A percentile compares a stretch with the other conserved stretches of the same genome.
Evolutionary conservation across 345 rosid genomes (phyloP).

Genomic region (Garcia nutans): DNA sequence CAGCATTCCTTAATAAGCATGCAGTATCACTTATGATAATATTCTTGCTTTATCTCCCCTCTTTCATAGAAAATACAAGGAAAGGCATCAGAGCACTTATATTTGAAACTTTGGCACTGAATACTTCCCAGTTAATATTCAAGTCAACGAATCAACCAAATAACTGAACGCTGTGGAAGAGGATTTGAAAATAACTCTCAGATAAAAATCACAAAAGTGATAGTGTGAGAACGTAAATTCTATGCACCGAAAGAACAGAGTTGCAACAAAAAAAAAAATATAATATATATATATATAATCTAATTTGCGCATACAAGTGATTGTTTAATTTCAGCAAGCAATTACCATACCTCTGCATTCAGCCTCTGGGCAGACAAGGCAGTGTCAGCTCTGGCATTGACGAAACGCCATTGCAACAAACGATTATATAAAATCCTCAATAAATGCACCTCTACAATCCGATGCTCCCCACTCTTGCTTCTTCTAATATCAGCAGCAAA

Average conservation of each 20-base stretch:
- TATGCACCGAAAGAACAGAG: background rate
- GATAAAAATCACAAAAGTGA: background rate
- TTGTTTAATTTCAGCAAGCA: background rate
- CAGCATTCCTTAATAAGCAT: background rate
- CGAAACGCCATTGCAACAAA: slow-evolving; percentile 80
- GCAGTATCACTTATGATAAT: background rate
- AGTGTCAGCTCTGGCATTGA: slow-evolving; percentile 71
- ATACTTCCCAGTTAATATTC: background rate
- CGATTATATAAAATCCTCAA: slow-evolving; percentile 71
- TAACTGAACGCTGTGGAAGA: background rate
- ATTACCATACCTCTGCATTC: slow-evolving; percentile 65
- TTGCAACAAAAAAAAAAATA: background rate
- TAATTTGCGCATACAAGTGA: background rate
- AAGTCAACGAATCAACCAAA: slow-evolving; percentile 3
- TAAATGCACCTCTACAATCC: slow-evolving; percentile 61
- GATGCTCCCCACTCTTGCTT: slow-evolving; percentile 63
- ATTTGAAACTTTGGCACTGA: background rate
- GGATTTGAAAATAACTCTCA: background rate
- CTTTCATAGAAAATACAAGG: background rate
- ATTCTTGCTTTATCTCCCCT: background rate
- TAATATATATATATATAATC: no score
- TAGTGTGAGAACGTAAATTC: background rate
- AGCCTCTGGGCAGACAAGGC: slow-evolving; percentile 52
- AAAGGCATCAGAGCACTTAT: background rate
- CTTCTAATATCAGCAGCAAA: slow-evolving; percentile 81